phyloP scores from a whole-genome alignment of 257 asterid species.

The Solanum tarijense region DNA sequence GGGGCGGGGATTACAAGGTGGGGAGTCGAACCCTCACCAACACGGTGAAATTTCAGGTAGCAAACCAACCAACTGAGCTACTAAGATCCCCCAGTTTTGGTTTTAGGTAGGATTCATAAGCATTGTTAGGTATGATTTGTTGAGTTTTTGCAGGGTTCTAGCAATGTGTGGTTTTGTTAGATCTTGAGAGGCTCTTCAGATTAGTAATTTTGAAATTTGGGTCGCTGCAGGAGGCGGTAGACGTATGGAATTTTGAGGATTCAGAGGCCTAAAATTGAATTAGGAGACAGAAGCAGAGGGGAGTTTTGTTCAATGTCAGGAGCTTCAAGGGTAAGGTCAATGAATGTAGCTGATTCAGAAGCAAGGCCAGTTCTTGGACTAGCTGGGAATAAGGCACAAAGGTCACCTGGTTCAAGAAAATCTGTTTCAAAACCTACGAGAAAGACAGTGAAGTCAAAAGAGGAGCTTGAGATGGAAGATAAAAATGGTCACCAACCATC shows the following conservation, averaged over 20 bases:
- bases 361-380: conserved; percentile 17
- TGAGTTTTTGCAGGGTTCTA: not conserved
- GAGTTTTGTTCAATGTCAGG: conserved; percentile 17
- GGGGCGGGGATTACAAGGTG: not conserved
- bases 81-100: not conserved
- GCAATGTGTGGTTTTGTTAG: not conserved
- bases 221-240: not conserved
- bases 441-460: conserved; percentile 13
- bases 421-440: conserved; percentile 5
- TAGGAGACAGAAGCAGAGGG: not conserved
- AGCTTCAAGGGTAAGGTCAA: conserved; percentile 20
- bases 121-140: not conserved
- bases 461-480: conserved; percentile 18
- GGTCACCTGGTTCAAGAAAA: conserved; percentile 3
- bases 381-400: conserved; percentile 12
- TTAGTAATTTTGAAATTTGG: not conserved
- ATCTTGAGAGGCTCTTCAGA: not conserved
- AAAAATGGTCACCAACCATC: conserved; percentile 6
- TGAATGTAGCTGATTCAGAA: conserved; percentile 20
- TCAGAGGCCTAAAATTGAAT: not conserved
- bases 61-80: not conserved
- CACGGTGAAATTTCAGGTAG: not conserved
- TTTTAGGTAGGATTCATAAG: not conserved
- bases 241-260: not conserved
- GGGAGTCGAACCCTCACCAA: not conserved